phyloP scores from a whole-genome alignment of 139 green algal genomes.

The Tetraselmis chui region DNA sequence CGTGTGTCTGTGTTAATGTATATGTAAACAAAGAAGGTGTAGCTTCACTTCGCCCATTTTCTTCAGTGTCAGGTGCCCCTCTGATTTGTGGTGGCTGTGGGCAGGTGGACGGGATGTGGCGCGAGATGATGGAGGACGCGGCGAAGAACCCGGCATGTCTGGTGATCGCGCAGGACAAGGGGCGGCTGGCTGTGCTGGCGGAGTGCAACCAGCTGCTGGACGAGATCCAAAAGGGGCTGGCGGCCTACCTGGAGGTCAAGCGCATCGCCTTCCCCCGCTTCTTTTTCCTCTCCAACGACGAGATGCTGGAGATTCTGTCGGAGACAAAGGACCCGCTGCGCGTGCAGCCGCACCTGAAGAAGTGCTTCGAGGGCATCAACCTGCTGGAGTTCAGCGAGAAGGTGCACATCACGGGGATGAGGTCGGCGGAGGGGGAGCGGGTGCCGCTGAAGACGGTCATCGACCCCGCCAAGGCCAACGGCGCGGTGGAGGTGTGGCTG shows the following conservation, averaged over 20 bases:
- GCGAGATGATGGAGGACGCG: conserved; percentile 22
- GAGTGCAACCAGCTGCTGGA: conserved; percentile 21
- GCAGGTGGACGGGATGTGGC: conserved; percentile 6
- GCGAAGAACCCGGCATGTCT: conserved; percentile 42
- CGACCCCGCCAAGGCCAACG: conserved; percentile 65
- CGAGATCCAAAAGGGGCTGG: conserved; percentile 13
- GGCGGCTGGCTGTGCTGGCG: conserved; percentile 42
- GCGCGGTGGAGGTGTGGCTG: conserved; percentile 80
- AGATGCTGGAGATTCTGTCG: conserved; percentile 31
- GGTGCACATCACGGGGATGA: conserved; percentile 74
- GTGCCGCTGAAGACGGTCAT: conserved; percentile 67
- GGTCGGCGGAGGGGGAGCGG: conserved; percentile 62
- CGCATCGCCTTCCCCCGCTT: conserved; percentile 17
- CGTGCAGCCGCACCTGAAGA: conserved; percentile 36
- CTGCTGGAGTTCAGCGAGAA: conserved; percentile 54
- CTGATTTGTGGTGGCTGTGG: conserved; percentile 12
- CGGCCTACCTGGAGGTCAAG: conserved; percentile 16
- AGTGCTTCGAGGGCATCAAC: conserved; percentile 36
- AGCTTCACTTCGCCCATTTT: no score
- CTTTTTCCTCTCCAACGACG: conserved; percentile 27
- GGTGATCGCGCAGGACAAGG: conserved; percentile 40
- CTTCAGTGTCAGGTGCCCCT: conserved; percentile 28
- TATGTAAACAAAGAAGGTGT: no score
- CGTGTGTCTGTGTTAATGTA: conserved; percentile 19
- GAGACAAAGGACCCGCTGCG: conserved; percentile 10